Evolutionary conservation across 2,329 filamentous ascomycete species (phyloP).

Genomic region (Ophiosphaerella korrae): DNA sequence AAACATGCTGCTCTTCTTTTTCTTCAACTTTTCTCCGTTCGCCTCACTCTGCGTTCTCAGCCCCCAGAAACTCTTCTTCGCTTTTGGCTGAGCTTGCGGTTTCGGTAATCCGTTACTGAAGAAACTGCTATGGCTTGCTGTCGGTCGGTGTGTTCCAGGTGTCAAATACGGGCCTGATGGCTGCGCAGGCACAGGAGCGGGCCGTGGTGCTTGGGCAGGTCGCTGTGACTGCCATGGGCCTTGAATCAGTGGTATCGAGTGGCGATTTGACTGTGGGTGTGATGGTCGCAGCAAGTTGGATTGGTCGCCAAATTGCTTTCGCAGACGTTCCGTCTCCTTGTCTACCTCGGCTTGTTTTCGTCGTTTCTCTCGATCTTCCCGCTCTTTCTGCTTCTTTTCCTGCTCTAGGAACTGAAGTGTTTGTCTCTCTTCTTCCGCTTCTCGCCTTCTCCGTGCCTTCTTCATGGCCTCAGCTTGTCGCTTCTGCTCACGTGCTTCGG

Average conservation of each 20-base stretch:
- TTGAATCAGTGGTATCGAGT: slow-evolving; percentile 28
- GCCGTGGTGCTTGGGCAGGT: slow-evolving; percentile 13
- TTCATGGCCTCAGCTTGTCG: slow-evolving; percentile 51
- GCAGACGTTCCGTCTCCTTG: slow-evolving; percentile 76
- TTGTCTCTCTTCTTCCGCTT: slow-evolving; percentile 59
- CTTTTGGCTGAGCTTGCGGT: slow-evolving; percentile 31
- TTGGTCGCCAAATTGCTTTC: slow-evolving; percentile 66
- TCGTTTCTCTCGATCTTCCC: slow-evolving; percentile 66
- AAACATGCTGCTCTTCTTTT: slow-evolving; percentile 54
- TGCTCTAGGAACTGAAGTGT: slow-evolving; percentile 41
- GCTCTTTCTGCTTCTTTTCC: slow-evolving; percentile 64
- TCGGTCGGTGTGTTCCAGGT: slow-evolving; percentile 26
- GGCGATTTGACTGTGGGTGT: slow-evolving; percentile 27
- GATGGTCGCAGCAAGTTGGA: slow-evolving; percentile 29
- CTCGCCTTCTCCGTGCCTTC: slow-evolving; percentile 61
- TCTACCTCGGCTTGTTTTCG: slow-evolving; percentile 61
- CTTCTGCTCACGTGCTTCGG: slow-evolving; percentile 55
- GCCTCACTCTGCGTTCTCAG: slow-evolving; percentile 39
- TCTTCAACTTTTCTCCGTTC: slow-evolving; percentile 43
- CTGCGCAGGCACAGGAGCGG: slow-evolving; percentile 7
- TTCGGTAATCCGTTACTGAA: slow-evolving; percentile 40
- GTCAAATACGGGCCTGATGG: slow-evolving; percentile 36
- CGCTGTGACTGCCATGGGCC: slow-evolving; percentile 17
- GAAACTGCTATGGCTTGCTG: slow-evolving; percentile 41
- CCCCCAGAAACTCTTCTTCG: slow-evolving; percentile 48